Percentiles rank a stretch among this genome's conserved stretches.
Evolutionary conservation across 1,284 basidiomycete species (phyloP).

Genomic region (Pseudozyma tsukubaensis): DNA sequence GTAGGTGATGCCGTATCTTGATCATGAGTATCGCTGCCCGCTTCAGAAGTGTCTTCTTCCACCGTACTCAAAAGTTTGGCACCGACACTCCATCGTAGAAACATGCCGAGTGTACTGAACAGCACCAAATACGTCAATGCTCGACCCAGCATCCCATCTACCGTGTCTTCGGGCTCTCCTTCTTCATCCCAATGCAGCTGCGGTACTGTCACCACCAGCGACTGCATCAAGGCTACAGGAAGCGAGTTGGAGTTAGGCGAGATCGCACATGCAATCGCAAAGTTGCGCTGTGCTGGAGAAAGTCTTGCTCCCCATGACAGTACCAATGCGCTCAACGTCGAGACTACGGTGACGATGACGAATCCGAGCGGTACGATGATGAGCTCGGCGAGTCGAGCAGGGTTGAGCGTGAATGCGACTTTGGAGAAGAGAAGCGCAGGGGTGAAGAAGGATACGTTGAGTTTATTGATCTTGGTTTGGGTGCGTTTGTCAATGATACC

Average conservation of each 20-base stretch:
- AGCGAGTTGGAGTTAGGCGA: constrained; percentile 85
- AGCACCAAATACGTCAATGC: constrained; percentile 91
- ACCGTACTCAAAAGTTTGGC: constrained; percentile 69
- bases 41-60: constrained; percentile 60
- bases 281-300: constrained; percentile 68
- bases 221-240: constrained; percentile 91
- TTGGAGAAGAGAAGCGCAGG: constrained; percentile 92
- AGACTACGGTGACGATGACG: constrained; percentile 72
- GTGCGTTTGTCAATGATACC: constrained; percentile 89
- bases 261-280: constrained; percentile 68
- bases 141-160: constrained; percentile 88
- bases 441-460: constrained; percentile 90
- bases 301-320: constrained; percentile 66
- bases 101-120: constrained; percentile 92
- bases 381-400: constrained; percentile 84
- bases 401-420: constrained; percentile 78
- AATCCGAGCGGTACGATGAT: constrained; percentile 89
- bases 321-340: constrained; percentile 63
- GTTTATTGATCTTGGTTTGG: constrained; percentile 74
- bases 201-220: constrained; percentile 84
- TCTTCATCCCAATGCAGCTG: constrained; percentile 81
- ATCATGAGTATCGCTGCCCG: constrained; percentile 2
- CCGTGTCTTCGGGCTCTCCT: constrained; percentile 76
- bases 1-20: constrained; percentile 1
- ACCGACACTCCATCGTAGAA: constrained; percentile 70